Percentiles rank a stretch among this genome's conserved stretches.
These are phyloP conservation scores for Polygonum aviculare DNA, from an alignment of 148 eudicot genomes.

Conservation along the genomic window DNA sequence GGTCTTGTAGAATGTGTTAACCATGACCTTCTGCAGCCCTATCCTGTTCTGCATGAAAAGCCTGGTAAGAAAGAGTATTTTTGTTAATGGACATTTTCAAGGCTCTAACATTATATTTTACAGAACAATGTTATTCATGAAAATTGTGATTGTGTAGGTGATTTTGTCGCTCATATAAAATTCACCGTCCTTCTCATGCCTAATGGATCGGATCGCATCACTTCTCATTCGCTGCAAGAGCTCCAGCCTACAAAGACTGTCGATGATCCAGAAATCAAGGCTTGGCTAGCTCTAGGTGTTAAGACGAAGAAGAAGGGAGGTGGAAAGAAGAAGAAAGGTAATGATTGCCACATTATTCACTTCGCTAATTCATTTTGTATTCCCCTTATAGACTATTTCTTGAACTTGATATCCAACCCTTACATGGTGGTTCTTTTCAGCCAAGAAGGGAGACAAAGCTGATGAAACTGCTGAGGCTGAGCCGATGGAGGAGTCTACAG, in stretches of 20 bases:
- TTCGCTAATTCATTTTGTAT: neutral
- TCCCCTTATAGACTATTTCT: neutral
- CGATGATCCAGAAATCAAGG: conserved; percentile 90
- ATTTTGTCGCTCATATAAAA: conserved; percentile 73
- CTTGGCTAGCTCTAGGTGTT: conserved; percentile 68
- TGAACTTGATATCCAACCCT: neutral
- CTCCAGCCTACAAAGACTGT: conserved; percentile 64
- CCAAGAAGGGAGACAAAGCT: neutral
- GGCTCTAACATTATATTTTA: neutral
- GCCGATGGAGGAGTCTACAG: neutral
- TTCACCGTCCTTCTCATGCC: conserved; percentile 97
- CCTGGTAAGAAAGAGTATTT: conserved; percentile 43
- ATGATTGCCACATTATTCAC: neutral
- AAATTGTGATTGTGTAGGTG: conserved; percentile 39
- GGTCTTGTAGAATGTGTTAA: conserved; percentile 90
- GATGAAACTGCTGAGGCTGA: neutral
- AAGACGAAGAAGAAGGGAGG: conserved; percentile 98
- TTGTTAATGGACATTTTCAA: neutral
- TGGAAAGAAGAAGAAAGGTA: conserved; percentile 98
- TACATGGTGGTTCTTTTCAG: neutral
- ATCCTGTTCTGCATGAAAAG: conserved; percentile 93
- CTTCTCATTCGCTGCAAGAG: conserved; percentile 78
- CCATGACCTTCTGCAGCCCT: conserved; percentile 89
- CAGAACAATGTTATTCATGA: neutral
- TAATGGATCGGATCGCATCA: conserved; percentile 85